phyloP scores from a whole-genome alignment of 2,329 filamentous ascomycete species.

The Dendrostoma leiphaemia region DNA sequence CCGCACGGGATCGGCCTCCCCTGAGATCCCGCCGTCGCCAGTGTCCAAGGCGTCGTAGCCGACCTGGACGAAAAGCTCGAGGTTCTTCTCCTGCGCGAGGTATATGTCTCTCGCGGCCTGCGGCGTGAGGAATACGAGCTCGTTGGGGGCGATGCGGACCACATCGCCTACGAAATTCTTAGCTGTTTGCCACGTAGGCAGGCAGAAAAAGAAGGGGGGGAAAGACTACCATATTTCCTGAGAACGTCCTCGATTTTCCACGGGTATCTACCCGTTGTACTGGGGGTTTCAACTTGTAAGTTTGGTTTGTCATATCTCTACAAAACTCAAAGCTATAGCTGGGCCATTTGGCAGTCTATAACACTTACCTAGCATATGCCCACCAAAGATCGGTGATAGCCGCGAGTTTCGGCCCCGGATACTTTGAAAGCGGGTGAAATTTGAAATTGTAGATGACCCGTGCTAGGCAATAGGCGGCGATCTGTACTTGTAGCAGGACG shows the following conservation, averaged over 20 bases:
- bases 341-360: too few species aligned
- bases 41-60: conserved; percentile 9
- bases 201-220: neutral
- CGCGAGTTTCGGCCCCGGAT: conserved; percentile 3
- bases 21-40: conserved; percentile 9
- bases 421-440: conserved; percentile 1
- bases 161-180: neutral
- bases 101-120: conserved; percentile 13
- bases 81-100: conserved; percentile 4
- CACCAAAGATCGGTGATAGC: neutral
- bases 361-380: neutral
- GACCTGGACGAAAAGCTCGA: conserved; percentile 15
- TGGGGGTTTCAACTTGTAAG: neutral
- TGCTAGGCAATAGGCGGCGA: too few species aligned
- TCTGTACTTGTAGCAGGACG: too few species aligned
- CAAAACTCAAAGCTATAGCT: too few species aligned
- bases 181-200: neutral
- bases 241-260: neutral
- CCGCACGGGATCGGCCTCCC: conserved; percentile 7
- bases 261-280: neutral
- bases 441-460: neutral
- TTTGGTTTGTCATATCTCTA: neutral
- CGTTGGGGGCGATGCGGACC: conserved; percentile 6
- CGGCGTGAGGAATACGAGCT: neutral
- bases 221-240: neutral